phyloP scores from a whole-genome alignment of 2,329 filamentous ascomycete species.

The Pestalotiopsis sp. region DNA sequence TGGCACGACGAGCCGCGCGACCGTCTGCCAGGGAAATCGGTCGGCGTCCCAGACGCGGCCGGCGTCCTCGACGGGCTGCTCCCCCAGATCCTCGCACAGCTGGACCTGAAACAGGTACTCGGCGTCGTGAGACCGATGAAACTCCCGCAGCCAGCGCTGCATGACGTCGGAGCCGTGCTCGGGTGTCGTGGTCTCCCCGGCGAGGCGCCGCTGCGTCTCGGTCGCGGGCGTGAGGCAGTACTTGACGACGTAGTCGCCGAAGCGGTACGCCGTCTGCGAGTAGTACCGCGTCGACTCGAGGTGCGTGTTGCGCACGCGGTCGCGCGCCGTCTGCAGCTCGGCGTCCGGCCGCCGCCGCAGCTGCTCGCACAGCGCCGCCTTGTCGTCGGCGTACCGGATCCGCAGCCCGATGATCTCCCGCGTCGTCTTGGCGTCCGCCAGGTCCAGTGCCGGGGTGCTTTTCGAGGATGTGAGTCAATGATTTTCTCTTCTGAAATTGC shows the following conservation, averaged over 20 bases:
- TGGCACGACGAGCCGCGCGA: conserved; percentile 34
- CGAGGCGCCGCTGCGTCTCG: conserved; percentile 39
- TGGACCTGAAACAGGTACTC: conserved; percentile 48
- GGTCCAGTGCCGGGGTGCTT: conserved; percentile 46
- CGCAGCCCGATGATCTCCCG: conserved; percentile 43
- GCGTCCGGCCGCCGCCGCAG: conserved; percentile 31
- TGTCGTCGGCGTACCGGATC: conserved; percentile 37
- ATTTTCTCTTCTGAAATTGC: too few species aligned
- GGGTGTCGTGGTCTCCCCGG: conserved; percentile 36
- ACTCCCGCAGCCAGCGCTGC: conserved; percentile 39
- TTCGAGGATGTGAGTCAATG: too few species aligned
- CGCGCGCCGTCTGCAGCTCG: conserved; percentile 37
- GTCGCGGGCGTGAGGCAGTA: conserved; percentile 45
- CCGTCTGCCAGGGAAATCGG: conserved; percentile 48
- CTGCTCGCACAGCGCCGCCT: conserved; percentile 40
- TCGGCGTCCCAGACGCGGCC: conserved; percentile 45
- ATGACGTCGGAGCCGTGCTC: conserved; percentile 34
- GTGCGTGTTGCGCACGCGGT: conserved; percentile 40
- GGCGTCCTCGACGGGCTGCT: conserved; percentile 46
- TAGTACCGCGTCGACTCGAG: conserved; percentile 36
- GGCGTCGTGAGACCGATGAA: conserved; percentile 38
- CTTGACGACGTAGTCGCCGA: conserved; percentile 48
- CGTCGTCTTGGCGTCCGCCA: conserved; percentile 40
- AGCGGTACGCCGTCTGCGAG: conserved; percentile 49
- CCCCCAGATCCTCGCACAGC: conserved; percentile 44